Conservation (phyloP, 2,329 filamentous ascomycete genomes). For the Venturia aucupariae region DNA sequence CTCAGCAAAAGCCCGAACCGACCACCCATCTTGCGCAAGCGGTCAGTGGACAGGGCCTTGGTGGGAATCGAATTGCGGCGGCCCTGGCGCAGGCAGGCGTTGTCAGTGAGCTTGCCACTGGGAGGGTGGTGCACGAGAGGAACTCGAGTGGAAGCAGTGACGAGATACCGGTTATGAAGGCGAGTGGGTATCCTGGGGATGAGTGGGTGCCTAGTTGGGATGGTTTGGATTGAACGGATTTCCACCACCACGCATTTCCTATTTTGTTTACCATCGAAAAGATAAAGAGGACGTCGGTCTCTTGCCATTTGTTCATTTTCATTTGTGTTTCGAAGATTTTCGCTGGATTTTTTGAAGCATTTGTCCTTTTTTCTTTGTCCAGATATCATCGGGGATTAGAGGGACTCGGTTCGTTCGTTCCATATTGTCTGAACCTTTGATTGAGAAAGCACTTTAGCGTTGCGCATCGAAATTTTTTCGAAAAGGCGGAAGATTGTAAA, state of each 20-base stretch:
- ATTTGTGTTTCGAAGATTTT: too few species aligned
- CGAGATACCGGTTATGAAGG: slow-evolving; percentile 16
- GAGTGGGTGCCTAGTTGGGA: slow-evolving; percentile 16
- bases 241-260: background rate
- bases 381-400: too few species aligned
- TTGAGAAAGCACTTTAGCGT: background rate
- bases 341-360: too few species aligned
- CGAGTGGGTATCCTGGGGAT: slow-evolving; percentile 16
- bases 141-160: slow-evolving; percentile 8
- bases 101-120: background rate
- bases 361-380: too few species aligned
- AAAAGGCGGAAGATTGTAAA: too few species aligned
- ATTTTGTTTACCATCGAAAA: background rate
- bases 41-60: background rate
- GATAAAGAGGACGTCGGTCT: background rate
- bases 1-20: background rate
- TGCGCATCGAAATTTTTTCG: background rate
- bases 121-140: background rate
- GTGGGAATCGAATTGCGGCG: background rate
- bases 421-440: background rate
- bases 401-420: too few species aligned
- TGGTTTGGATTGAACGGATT: background rate
- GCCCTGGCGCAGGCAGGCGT: background rate
- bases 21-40: background rate
- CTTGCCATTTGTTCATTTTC: background rate